Conservation (phyloP, 305 asterid species). For the Fraxinus floribunda region DNA sequence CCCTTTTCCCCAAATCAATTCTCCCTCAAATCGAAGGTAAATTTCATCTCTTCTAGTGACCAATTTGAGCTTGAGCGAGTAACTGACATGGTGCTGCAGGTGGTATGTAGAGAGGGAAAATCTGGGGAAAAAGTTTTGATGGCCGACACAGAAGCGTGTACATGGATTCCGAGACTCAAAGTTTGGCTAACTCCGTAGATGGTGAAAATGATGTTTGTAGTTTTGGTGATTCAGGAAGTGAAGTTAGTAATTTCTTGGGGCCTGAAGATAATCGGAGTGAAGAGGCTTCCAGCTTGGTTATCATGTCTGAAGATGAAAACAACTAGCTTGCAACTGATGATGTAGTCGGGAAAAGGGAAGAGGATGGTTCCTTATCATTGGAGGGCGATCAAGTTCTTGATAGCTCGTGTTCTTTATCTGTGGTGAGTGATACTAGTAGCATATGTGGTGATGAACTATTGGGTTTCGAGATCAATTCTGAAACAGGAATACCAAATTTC, state of each 20-base stretch:
- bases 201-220: slow-evolving; percentile 48
- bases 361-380: slow-evolving; percentile 63
- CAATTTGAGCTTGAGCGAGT: no score
- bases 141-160: slow-evolving; percentile 41
- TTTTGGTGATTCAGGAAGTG: slow-evolving; percentile 51
- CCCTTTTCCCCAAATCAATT: no score
- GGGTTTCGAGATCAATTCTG: slow-evolving; percentile 39
- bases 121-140: slow-evolving; percentile 16
- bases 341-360: slow-evolving; percentile 56
- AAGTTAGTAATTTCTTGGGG: slow-evolving; percentile 39
- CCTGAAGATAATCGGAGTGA: slow-evolving; percentile 47
- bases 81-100: no score
- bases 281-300: slow-evolving; percentile 42
- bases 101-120: no score
- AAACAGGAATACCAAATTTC: slow-evolving; percentile 32
- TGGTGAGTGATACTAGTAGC: slow-evolving; percentile 84
- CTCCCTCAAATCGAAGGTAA: no score
- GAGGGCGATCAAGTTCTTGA: slow-evolving; percentile 64
- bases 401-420: slow-evolving; percentile 56
- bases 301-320: slow-evolving; percentile 18
- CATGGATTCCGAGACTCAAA: slow-evolving; percentile 35
- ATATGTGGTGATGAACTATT: slow-evolving; percentile 68
- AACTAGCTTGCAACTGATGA: slow-evolving; percentile 27
- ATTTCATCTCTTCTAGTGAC: no score
- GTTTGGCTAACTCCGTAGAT: slow-evolving; percentile 32